Base-by-base conservation (phyloP, 2,329 filamentous ascomycete species). In the Rhinocladiella mackenziei region DNA sequence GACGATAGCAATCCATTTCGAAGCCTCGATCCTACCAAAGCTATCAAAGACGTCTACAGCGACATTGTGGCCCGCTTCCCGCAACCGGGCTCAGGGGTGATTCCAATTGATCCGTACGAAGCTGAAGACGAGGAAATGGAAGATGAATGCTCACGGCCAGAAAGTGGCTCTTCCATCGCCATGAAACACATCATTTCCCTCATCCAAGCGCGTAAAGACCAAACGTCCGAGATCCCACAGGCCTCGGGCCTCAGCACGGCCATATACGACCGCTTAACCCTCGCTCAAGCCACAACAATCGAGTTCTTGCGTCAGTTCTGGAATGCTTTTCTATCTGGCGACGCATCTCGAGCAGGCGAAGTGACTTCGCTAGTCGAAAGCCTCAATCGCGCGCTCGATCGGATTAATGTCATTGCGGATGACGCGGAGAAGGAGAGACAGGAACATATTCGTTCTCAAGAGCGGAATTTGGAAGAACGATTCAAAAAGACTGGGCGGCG, bases 271-370 rank as follows among this genome's bases (percentile, higher is more conserved):
- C 76, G 76, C 13, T 60, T 86, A n/a, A 74, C 71, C 9, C 73
- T 85, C 43, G 95, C 91, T 0, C 89, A 97, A 62, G 89, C 89
- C 40, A 98, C 92, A 0, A 94, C 88, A 0, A 84, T 86, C 26
- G 92, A 98, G 61, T 98, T 97, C 59, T 71, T 98, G n/a, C 86
- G 91, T 58, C 94, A 97, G 64, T 98, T 98, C 70, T 98, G 91
- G 91, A 77, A 80, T 23, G 81, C 89, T 0, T 98, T 94, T 60
- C 75, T 94, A 18, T 96, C 89, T 0, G 91, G 89, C 10, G 87
- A 96, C 60, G 70, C 86, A 1, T 83, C 87, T 48, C 82, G 87
- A 23, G 86, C 87, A 0, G 75, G 75, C 30, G 91, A 98, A 65
- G 75, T 96, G 10, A 80, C 82, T 5, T 88, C 86, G 50, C 75